Conservation (phyloP, 257 asterid species). For the Ophiorrhiza pumila region DNA sequence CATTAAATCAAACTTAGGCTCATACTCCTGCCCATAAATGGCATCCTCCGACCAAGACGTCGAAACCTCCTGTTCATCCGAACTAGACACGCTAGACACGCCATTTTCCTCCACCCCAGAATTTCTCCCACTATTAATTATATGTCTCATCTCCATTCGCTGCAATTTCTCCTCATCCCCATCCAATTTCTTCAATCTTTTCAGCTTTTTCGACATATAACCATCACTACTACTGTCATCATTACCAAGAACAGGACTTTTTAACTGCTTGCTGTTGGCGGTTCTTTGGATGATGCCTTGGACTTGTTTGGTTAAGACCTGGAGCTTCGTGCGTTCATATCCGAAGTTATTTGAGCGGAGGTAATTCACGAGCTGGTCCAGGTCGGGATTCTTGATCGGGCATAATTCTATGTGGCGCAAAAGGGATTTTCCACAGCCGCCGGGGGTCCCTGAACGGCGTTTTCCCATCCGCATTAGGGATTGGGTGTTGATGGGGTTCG, state of each 20-base stretch:
- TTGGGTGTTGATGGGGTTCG: not conserved
- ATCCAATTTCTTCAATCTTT: conserved; percentile 19
- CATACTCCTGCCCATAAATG: conserved; percentile 49
- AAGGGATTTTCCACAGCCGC: conserved; percentile 26
- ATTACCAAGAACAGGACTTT: not conserved
- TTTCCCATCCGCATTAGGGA: conserved; percentile 6
- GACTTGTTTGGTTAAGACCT: conserved; percentile 49
- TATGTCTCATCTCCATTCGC: conserved; percentile 47
- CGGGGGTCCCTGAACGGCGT: conserved; percentile 8
- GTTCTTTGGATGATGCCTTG: conserved; percentile 17
- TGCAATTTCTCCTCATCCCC: conserved; percentile 49
- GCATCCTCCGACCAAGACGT: conserved; percentile 57
- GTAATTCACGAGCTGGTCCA: conserved; percentile 61
- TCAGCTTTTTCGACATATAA: not conserved
- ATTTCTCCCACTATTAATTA: conserved; percentile 19
- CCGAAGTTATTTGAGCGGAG: conserved; percentile 51
- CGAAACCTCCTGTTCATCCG: conserved; percentile 39
- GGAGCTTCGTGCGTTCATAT: conserved; percentile 53
- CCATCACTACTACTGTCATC: conserved; percentile 17
- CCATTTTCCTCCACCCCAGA: conserved; percentile 11
- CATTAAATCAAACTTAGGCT: conserved; percentile 66
- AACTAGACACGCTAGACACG: conserved; percentile 6
- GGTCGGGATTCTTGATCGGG: conserved; percentile 25
- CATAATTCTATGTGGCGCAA: conserved; percentile 40
- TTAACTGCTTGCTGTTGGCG: conserved; percentile 1